phyloP scores from a whole-genome alignment of 2,329 filamentous ascomycete genomes.

The Aureobasidium musti region DNA sequence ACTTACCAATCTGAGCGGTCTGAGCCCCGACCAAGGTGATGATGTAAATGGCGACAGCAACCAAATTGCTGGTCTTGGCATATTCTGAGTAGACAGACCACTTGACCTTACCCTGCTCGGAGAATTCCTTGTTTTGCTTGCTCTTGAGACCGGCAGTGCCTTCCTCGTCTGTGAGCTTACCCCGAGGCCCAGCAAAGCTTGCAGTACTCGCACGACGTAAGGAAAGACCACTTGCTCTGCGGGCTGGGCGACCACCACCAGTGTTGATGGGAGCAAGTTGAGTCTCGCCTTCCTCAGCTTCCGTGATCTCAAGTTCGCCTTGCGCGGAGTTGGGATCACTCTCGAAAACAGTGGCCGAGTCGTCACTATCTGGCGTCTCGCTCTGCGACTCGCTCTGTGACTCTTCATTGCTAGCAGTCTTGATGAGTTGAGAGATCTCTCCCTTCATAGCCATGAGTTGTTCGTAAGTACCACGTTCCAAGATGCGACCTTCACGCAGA shows the following conservation, averaged over 20 bases:
- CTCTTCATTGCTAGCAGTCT: conserved; percentile 64
- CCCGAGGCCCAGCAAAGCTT: conserved; percentile 82
- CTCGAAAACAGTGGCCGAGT: conserved; percentile 62
- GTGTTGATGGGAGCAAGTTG: conserved; percentile 74
- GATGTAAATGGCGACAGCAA: conserved; percentile 79
- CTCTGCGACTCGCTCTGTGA: conserved; percentile 46
- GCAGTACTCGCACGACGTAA: conserved; percentile 87
- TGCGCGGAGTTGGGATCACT: conserved; percentile 51
- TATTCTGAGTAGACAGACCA: conserved; percentile 95
- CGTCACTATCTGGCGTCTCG: conserved; percentile 62
- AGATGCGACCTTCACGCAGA: conserved; percentile 76
- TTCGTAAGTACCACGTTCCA: conserved; percentile 86
- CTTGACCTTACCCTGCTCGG: conserved; percentile 96
- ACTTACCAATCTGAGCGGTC: conserved; percentile 73
- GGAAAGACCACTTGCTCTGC: conserved; percentile 70
- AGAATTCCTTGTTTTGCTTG: conserved; percentile 82
- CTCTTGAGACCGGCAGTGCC: conserved; percentile 65
- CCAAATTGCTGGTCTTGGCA: conserved; percentile 87
- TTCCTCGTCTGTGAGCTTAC: conserved; percentile 83
- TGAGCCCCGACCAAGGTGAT: conserved; percentile 76
- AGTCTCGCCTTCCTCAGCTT: conserved; percentile 69
- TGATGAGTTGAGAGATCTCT: conserved; percentile 80
- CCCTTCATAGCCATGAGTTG: conserved; percentile 94
- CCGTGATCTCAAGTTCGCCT: conserved; percentile 58
- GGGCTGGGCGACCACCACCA: conserved; percentile 56